Percentiles rank a stretch among this genome's conserved stretches.
These are phyloP conservation scores for Penicillium sp. DNA, from an alignment of 2,329 filamentous ascomycete species.

Conservation along the genomic window DNA sequence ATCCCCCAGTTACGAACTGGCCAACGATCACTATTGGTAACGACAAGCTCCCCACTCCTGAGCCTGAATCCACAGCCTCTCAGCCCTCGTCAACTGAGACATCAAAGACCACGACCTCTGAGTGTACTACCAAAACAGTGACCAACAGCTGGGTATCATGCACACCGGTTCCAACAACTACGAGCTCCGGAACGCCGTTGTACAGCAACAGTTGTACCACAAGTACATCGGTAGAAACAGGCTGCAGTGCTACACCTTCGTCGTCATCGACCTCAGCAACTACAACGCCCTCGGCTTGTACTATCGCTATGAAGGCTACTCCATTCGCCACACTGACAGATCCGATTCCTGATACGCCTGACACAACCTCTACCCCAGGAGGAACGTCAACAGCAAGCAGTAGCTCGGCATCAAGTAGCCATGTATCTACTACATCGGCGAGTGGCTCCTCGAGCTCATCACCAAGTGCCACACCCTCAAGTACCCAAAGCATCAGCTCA, in stretches of 20 bases:
- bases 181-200: not conserved
- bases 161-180: not conserved
- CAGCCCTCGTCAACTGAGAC: not conserved
- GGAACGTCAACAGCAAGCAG: not conserved
- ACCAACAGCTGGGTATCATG: conserved; percentile 1
- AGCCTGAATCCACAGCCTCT: not conserved
- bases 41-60: not conserved
- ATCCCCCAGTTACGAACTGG: not conserved
- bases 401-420: not conserved
- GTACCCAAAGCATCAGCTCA: not conserved
- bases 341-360: not conserved
- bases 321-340: not conserved
- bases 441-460: not conserved
- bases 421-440: not conserved
- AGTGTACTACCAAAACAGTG: not conserved
- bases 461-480: not conserved
- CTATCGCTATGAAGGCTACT: not conserved
- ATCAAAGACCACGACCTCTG: not conserved
- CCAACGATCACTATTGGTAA: not conserved
- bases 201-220: not conserved
- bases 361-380: not conserved
- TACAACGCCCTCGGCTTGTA: not conserved
- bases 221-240: not conserved
- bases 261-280: not conserved
- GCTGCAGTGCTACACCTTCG: not conserved